These are phyloP conservation scores for Aulographum hederae DNA, from an alignment of 2,329 filamentous ascomycete genomes.

Conservation along the genomic window DNA sequence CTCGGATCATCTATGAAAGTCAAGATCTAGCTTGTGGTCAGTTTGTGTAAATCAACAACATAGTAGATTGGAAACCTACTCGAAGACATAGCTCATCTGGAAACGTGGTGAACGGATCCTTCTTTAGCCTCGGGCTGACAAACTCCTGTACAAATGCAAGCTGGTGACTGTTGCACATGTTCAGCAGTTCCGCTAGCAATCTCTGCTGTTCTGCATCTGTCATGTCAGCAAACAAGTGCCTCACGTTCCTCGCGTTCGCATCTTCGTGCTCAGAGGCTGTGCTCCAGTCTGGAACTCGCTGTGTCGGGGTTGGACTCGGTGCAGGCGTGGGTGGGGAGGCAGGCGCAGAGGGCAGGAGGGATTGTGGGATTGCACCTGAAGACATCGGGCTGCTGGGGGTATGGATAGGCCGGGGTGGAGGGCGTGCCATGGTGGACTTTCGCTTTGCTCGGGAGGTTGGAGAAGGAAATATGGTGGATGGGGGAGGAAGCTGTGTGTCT, in stretches of 20 bases:
- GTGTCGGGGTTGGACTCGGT: conserved; percentile 45
- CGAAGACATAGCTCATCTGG: conserved; percentile 85
- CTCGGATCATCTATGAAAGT: conserved; percentile 96
- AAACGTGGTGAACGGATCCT: conserved; percentile 83
- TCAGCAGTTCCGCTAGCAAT: conserved; percentile 72
- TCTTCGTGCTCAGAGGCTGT: conserved; percentile 66
- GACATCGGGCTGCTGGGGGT: conserved; percentile 30
- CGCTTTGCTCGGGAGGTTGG: conserved; percentile 17
- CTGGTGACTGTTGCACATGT: conserved; percentile 86
- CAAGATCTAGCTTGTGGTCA: conserved; percentile 46
- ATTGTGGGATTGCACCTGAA: conserved; percentile 32
- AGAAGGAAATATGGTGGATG: conserved; percentile 15
- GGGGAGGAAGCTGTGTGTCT: conserved; percentile 30
- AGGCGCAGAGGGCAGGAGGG: conserved; percentile 44
- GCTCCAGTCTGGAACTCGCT: conserved; percentile 54
- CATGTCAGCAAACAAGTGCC: conserved; percentile 63
- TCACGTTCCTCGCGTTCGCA: conserved; percentile 60
- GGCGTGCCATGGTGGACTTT: conserved; percentile 19
- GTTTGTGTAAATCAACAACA: conserved; percentile 8
- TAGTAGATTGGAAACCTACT: conserved; percentile 35
- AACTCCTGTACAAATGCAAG: conserved; percentile 93
- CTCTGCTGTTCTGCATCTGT: conserved; percentile 60
- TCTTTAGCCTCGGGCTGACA: conserved; percentile 83
- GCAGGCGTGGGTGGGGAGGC: conserved; percentile 50
- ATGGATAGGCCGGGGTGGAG: conserved; percentile 26